phyloP scores from a whole-genome alignment of 1,139 yeast genomes.

The Suhomyces atakaporum region DNA sequence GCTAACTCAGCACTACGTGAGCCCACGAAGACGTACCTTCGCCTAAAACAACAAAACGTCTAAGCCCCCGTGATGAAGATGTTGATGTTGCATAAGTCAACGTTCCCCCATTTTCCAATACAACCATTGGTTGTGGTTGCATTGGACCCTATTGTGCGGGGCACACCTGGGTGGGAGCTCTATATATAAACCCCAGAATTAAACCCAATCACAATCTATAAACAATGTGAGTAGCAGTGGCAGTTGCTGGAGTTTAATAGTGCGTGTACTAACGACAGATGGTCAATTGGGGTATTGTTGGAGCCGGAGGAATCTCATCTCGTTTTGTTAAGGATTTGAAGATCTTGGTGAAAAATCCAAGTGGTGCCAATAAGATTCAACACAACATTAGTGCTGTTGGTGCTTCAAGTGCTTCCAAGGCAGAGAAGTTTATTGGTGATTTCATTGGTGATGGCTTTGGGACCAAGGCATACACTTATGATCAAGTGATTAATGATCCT shows the following conservation, averaged over 20 bases:
- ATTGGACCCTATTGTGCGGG: too few relatives aligned
- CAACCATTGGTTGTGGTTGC: too few relatives aligned
- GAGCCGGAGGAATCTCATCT: conserved; percentile 49
- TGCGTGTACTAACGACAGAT: conserved; percentile 8
- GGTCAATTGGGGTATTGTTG: conserved; percentile 44
- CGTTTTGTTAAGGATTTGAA: conserved; percentile 41
- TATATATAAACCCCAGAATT: background rate
- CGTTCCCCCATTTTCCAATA: too few relatives aligned
- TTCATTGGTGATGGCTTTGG: conserved; percentile 19
- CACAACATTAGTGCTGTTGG: conserved; percentile 39
- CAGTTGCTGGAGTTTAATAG: background rate
- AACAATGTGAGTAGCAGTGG: background rate
- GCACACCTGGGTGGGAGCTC: too few relatives aligned
- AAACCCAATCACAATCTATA: too few relatives aligned
- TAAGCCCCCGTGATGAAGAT: too few relatives aligned
- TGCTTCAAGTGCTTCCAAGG: conserved; percentile 30
- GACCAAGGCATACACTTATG: conserved; percentile 22
- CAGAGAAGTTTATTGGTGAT: conserved; percentile 26
- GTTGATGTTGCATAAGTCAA: too few relatives aligned
- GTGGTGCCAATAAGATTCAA: conserved; percentile 25
- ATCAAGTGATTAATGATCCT: conserved; percentile 42
- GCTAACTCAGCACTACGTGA: too few relatives aligned
- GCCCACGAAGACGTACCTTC: too few relatives aligned
- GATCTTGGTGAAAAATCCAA: conserved; percentile 19
- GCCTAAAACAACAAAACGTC: too few relatives aligned